Evolutionary conservation across 495 filamentous ascomycete species (phyloP), one percentile per base, ranked within the genome.

Genomic region (Penicillium egyptiacum): DNA sequence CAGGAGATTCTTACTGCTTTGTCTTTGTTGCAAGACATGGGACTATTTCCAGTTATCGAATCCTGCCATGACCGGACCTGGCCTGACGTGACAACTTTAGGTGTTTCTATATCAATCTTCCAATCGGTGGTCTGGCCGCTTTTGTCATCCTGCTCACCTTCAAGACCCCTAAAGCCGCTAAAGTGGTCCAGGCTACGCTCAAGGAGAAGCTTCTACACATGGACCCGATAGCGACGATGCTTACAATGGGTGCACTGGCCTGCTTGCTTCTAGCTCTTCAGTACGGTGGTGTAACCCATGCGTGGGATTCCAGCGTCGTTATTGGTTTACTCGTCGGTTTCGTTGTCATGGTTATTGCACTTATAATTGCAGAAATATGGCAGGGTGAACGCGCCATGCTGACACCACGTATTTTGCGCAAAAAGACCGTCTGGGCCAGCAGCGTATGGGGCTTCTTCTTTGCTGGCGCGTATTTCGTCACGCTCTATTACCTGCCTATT

Each of bases 101-200:
- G 55, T 73, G 74, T 57, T 83, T 83, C 66, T 82, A 81, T 54
- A 75, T 83, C 61, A 82, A 82, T 53, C 71, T 83, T 2, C 81
- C 81, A 0, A 67, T 82, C 31, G 80, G 81, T 31, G 79, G 71
- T 33, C 42, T 70, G 10, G 56, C 71, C 5, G 56, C 55, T 22
- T 57, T 74, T 10, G 69, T 82, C n/a, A 53, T 78, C 30, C 39
- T 83, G 23, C 70, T 74, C 60, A 75, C 80, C 58, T 53, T 58
- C 19, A 37, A 70, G 5, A 73, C 77, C 7, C 57, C 65, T 8
- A 50, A 65, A 7, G 55, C 62, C 1, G 66, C 65, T 20, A 35
- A 20, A 19, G 2, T 8, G 19, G 56, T 61, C 2, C 44, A 69
- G 14, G 69, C 67, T 8, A 55, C 66, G 7, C 55, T 62, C 33